Base-by-base conservation (phyloP, 495 filamentous ascomycete genomes). In the Penicillium canariense region DNA sequence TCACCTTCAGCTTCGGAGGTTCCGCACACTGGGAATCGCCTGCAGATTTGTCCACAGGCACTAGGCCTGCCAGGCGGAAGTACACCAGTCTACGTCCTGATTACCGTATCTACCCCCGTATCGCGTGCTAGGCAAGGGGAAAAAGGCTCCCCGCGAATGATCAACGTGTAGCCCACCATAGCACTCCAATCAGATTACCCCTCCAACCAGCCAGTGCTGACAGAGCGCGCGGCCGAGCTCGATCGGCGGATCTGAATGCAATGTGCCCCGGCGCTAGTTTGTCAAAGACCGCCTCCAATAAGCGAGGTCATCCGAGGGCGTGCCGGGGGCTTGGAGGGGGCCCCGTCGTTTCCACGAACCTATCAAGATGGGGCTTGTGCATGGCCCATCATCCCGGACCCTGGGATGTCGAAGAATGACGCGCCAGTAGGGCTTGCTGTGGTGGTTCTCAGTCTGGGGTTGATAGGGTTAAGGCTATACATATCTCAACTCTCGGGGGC, bases 351-450 rank as follows among this genome's bases (percentile, higher is more conserved):
- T 43, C 50, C 26, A 54, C 18, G 51, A 62, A 60, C 61, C 56
- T 62, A 60, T 67, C 62, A 68, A 62, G 52, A 27, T 62, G 42
- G 23, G 51, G 53, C 40, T 60, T 62, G 46, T 55, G 56, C 62
- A 58, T 48, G 65, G 59, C 65, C 65, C 65, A 68, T 54, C 48
- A 65, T 44, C 56, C 59, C 57, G 65, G 65, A 58, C 59, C 62
- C 62, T 61, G 65, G 64, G 54, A 52, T 59, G 18, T 44, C 32
- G 7, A 42, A 42, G 45, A 14, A 53, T 62, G 50, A 60, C 58
- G 62, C 50, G 64, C 61, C 32, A 54, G 56, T 62, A 62, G 44
- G 49, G 48, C 38, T 44, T 52, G 42, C 36, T 50, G 25, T 15
- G 9, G 4, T 26, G 36, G n/a, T 45, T 18, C 9, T 20, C 14